Conservation (phyloP, 1,284 basidiomycete genomes). For the Kalmanozyma brasiliensis region DNA sequence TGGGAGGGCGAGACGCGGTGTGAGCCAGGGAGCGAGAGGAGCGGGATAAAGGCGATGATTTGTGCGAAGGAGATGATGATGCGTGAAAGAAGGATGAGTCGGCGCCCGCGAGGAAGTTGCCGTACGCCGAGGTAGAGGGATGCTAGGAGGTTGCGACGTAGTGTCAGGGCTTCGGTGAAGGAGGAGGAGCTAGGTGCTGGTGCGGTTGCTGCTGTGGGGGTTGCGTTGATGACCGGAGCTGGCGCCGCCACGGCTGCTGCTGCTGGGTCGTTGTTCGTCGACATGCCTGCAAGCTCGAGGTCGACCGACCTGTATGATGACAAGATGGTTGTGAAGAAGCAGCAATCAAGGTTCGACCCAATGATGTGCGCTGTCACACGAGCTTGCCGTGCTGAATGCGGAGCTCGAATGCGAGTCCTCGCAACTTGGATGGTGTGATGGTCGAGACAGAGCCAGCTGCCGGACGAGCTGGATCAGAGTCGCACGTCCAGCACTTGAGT, state of each 20-base stretch:
- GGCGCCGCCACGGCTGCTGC: not conserved
- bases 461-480: too few species aligned
- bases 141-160: constrained; percentile 45
- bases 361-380: too few species aligned
- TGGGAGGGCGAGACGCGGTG: constrained; percentile 23
- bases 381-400: too few species aligned
- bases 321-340: too few species aligned
- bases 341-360: too few species aligned
- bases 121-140: constrained; percentile 35
- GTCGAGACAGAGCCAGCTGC: too few species aligned
- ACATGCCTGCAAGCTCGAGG: constrained; percentile 27
- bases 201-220: not conserved
- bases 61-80: constrained; percentile 36
- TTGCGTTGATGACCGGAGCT: not conserved
- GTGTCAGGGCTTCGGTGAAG: constrained; percentile 41
- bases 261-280: constrained; percentile 18
- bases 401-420: too few species aligned
- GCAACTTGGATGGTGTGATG: too few species aligned
- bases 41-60: constrained; percentile 39
- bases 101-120: constrained; percentile 37
- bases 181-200: constrained; percentile 1
- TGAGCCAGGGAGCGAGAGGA: constrained; percentile 31
- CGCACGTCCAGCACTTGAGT: too few species aligned
- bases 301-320: too few species aligned
- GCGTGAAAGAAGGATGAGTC: constrained; percentile 36